Base-by-base conservation (phyloP, 2,329 filamentous ascomycete species). In the Sodiomyces alkalinus region DNA sequence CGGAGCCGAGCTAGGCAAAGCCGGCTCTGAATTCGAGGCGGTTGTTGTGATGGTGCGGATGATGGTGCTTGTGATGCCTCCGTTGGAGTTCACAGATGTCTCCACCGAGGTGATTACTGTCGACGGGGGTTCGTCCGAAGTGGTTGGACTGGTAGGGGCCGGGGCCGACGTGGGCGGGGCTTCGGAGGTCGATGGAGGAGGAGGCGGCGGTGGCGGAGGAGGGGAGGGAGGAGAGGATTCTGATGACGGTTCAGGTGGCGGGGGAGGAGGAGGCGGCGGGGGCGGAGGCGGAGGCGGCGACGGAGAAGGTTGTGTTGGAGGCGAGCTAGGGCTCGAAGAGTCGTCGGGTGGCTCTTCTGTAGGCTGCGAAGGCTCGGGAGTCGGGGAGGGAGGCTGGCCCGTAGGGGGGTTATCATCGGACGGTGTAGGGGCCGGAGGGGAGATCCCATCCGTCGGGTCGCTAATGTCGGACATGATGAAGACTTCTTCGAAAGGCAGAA, bases 21-120 rank as follows among this genome's bases (percentile, higher is more conserved):
- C 20, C 28, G n/a, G 23, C 25, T 19, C n/a, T 24, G 18, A 31
- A 25, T 6, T 30, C 18, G 22, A 19, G 17, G 11, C 28, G 12
- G 38, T 33, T 8, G 34, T 39, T 5, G 45, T 48, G 19, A 46
- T 31, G 16, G 38, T 39, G 9, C 34, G 30, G 13, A 42, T 29
- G 14, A 46, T 30, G 6, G 43, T 44, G 26, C 35, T 42, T 4
- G 36, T 40, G 27, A 26, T 24, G 10, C 41, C 38, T 21, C 34
- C 37, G 26, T 30, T 29, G 18, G 23, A 17, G 14, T 17, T 16
- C 5, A 25, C 14, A 1, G 26, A 18, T 7, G 27, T 18, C n/a
- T 29, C 20, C 5, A 29, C 21, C 6, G 27, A 15, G 23, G 23
- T 25, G 8, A 25, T 14, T 10, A 15, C 10, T 9, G 23, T 25